These are phyloP conservation scores for Trichopus zeylanicus DNA, from an alignment of 116 monocot species.

Conservation along the genomic window DNA sequence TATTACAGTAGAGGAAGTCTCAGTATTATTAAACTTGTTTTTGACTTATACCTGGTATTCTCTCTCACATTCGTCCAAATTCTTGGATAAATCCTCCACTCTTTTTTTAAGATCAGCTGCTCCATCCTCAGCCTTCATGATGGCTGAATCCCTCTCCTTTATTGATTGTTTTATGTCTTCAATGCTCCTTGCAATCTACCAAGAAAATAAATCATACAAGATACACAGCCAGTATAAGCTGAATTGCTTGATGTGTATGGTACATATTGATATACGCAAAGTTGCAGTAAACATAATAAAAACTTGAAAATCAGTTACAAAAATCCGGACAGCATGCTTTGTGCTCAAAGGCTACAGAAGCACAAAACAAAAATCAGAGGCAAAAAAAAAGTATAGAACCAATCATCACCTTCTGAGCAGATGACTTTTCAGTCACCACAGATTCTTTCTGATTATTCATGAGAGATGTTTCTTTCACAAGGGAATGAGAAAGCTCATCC, in stretches of 20 bases:
- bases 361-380: neutral
- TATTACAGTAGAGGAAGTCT: neutral
- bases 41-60: slow-evolving; percentile 65
- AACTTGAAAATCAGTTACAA: neutral
- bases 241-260: neutral
- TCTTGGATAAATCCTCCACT: slow-evolving; percentile 60
- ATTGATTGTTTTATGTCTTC: slow-evolving; percentile 72
- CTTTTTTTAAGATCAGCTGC: slow-evolving; percentile 65
- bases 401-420: slow-evolving; percentile 53
- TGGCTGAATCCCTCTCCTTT: slow-evolving; percentile 54
- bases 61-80: slow-evolving; percentile 60
- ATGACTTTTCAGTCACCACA: slow-evolving; percentile 44
- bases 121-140: slow-evolving; percentile 62
- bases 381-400: neutral
- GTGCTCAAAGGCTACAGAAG: neutral
- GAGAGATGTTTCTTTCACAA: slow-evolving; percentile 86
- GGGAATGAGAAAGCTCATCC: slow-evolving; percentile 49
- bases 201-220: slow-evolving; percentile 1
- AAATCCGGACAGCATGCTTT: neutral
- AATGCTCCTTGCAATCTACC: slow-evolving; percentile 61
- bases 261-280: neutral
- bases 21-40: neutral
- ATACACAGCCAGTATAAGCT: neutral
- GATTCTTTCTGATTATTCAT: slow-evolving; percentile 70
- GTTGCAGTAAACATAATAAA: neutral